Evolutionary conservation across 2,329 filamentous ascomycete genomes (phyloP).

Genomic region (Aureobasidium subglaciale): DNA sequence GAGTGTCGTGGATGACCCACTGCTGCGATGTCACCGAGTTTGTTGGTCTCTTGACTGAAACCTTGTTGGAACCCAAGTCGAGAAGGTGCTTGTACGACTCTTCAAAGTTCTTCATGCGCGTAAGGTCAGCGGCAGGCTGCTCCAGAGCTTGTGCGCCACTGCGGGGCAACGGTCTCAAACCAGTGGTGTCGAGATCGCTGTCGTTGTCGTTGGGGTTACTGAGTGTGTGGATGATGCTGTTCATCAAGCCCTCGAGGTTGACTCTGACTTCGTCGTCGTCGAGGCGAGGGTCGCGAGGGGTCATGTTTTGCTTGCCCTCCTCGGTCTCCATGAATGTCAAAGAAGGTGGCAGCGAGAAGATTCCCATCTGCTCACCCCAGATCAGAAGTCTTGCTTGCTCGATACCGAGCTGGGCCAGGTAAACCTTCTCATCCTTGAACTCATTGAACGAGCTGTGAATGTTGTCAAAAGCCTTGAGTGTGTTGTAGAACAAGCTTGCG

Average conservation of each 20-base stretch:
- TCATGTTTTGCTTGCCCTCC: conserved; percentile 38
- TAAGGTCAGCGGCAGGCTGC: conserved; percentile 37
- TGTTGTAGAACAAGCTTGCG: conserved; percentile 40
- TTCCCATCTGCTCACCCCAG: conserved; percentile 41
- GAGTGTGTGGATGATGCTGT: conserved; percentile 37
- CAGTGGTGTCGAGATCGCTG: conserved; percentile 35
- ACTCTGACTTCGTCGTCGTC: conserved; percentile 33
- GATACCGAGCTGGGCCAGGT: conserved; percentile 38
- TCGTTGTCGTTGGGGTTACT: conserved; percentile 31
- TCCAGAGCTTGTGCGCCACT: conserved; percentile 26
- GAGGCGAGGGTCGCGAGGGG: conserved; percentile 33
- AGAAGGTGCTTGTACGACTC: conserved; percentile 39
- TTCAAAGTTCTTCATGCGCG: conserved; percentile 38
- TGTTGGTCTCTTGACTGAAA: conserved; percentile 25
- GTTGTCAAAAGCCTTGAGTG: conserved; percentile 41
- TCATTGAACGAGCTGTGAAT: conserved; percentile 38
- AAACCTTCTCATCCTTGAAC: conserved; percentile 37
- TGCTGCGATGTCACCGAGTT: conserved; percentile 20
- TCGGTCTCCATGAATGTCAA: conserved; percentile 37
- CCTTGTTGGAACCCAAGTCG: conserved; percentile 28
- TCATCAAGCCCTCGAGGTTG: conserved; percentile 34
- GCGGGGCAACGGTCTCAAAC: conserved; percentile 37
- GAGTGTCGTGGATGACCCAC: conserved; percentile 37
- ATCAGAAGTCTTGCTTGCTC: conserved; percentile 42
- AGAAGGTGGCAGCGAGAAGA: conserved; percentile 39